Conservation (phyloP, 1,284 basidiomycete genomes). For the Singerocomus inundabilis region DNA sequence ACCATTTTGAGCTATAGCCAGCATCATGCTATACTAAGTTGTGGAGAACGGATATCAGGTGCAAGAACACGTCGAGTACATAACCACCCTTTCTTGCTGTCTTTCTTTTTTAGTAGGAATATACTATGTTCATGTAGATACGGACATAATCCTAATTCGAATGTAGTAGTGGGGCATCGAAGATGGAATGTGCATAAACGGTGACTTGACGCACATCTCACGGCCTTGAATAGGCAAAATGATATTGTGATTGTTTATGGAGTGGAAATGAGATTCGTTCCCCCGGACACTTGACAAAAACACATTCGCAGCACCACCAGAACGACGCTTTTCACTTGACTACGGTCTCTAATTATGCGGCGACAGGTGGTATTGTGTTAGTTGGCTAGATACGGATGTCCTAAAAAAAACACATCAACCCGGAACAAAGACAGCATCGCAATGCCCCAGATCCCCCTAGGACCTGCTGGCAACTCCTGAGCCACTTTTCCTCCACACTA, state of each 20-base stretch:
- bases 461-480: neutral
- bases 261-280: neutral
- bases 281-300: slow-evolving; percentile 12
- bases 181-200: no score
- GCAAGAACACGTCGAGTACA: no score
- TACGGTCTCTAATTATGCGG: neutral
- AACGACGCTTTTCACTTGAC: neutral
- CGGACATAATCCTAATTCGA: no score
- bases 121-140: no score
- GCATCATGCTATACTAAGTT: neutral
- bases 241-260: neutral
- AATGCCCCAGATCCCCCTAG: neutral
- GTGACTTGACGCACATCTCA: no score
- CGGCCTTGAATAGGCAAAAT: no score
- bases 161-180: no score
- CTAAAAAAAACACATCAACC: neutral
- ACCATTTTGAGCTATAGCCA: slow-evolving; percentile 48
- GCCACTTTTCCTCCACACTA: slow-evolving; percentile 5
- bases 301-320: neutral
- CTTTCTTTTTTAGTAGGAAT: no score
- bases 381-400: slow-evolving; percentile 13
- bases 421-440: neutral
- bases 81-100: no score
- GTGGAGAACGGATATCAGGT: no score
- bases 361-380: slow-evolving; percentile 10